These are phyloP conservation scores for Solanum hybrid DNA, from an alignment of 305 asterid species.

Conservation along the genomic window DNA sequence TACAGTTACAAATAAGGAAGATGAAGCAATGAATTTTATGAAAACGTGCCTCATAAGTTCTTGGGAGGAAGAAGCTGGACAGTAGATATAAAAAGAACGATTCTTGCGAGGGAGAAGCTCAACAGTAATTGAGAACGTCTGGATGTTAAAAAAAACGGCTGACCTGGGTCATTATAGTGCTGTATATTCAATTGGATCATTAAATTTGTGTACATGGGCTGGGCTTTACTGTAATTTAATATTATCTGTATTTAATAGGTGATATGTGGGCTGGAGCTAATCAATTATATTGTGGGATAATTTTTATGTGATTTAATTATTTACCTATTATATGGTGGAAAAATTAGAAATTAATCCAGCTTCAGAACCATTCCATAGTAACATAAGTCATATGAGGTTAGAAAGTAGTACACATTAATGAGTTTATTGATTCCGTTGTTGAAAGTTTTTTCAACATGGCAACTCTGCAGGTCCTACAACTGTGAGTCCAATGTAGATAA, in stretches of 20 bases:
- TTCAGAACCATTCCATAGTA: not conserved
- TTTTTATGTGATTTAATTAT: too few relatives aligned
- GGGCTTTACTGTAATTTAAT: not conserved
- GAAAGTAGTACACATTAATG: slow-evolving; percentile 10
- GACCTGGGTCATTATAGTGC: not conserved
- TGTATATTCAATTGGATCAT: too few relatives aligned
- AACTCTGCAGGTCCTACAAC: not conserved
- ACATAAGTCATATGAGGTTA: not conserved
- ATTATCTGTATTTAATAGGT: not conserved
- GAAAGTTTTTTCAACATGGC: too few relatives aligned
- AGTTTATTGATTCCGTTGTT: too few relatives aligned
- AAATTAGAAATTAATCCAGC: too few relatives aligned
- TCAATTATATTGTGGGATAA: not conserved
- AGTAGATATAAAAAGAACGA: too few relatives aligned
- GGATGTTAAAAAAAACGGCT: not conserved
- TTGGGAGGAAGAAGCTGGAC: not conserved
- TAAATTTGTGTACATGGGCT: not conserved
- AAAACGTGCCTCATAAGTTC: not conserved
- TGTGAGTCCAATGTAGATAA: not conserved
- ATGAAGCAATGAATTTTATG: not conserved
- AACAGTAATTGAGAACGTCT: not conserved
- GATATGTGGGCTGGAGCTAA: not conserved
- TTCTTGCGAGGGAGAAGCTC: not conserved
- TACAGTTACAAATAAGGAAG: not conserved
- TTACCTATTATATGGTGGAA: not conserved